Base-by-base conservation (phyloP, 768 basidiomycete genomes). In the Termitomyces bulborhizus region DNA sequence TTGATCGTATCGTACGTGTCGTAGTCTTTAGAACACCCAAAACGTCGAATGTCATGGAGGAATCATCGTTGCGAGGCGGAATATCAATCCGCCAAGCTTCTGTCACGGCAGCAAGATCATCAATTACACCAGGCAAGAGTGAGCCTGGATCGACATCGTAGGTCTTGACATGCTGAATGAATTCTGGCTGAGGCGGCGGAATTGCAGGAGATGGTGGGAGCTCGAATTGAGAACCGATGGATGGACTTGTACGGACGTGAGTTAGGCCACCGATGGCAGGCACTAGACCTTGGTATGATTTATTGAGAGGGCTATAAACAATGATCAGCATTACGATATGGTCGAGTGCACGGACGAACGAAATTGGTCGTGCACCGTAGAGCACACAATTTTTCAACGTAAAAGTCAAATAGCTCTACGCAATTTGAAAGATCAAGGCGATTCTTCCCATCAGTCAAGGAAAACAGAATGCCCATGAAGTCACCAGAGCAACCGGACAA, bases 1-100 rank as follows among this genome's bases (percentile, higher is more conserved):
- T 87, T 13, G 86, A 85, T 34, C 93, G 83, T 46, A 97, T 84
- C 4, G 89, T 84, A 40, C 78, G 80, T 6, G 92, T 93, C 0
- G 93, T 94, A 1, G 77, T 82, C 68, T 90, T 86, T 55, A 96
- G 80, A 4, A 85, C 73, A 4, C 74, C 76, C 8, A 95, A 78
- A 6, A 97, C 78, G 57, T 90, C 87, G 47, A 82, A 70, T 18
- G 63, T 51, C 51, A 59, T 31, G 34, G 40, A 36, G 29, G 51
- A 29, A 16, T 40, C 39, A 29, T 62, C 64, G 16, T 57, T 57
- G 57, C 62, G 51, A 57, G 53, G 51, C 53, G 65, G 16, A 47
- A 54, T 58, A 40, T 73, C 73, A 37, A 89, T 71, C 26, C 68
- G 68, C 91, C 91, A 93, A 3, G 76, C 79, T 2, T 69, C 70